Percentiles rank a stretch among this genome's conserved stretches.
Evolutionary conservation across 1,284 basidiomycete genomes (phyloP).

Genomic region (Meira nashicola): DNA sequence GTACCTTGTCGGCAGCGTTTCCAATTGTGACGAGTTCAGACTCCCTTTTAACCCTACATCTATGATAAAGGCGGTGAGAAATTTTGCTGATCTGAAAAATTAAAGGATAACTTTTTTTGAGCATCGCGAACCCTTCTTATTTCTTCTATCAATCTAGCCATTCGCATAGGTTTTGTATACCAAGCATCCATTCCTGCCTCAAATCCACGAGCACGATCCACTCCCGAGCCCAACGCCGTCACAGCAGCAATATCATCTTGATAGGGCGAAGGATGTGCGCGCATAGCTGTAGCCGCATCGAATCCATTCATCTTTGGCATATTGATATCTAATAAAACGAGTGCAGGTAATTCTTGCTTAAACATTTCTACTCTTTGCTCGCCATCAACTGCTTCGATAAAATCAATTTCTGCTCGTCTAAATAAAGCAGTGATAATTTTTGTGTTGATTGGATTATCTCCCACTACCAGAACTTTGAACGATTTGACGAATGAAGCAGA

Average conservation of each 20-base stretch:
- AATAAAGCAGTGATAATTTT: constrained; percentile 33
- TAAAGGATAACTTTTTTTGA: too few species aligned
- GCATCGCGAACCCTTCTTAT: not conserved
- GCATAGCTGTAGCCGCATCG: constrained; percentile 32
- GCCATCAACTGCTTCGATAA: constrained; percentile 33
- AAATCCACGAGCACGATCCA: constrained; percentile 27
- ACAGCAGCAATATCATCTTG: constrained; percentile 42
- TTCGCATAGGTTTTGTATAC: constrained; percentile 35
- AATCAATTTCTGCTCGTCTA: constrained; percentile 26
- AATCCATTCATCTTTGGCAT: constrained; percentile 46
- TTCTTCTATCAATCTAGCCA: not conserved
- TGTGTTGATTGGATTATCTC: constrained; percentile 44
- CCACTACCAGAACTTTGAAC: constrained; percentile 37
- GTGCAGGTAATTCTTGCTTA: constrained; percentile 17
- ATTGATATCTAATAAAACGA: constrained; percentile 44
- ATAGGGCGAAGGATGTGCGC: too few species aligned
- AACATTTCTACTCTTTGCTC: constrained; percentile 31
- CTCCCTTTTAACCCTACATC: too few species aligned
- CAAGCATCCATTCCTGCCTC: constrained; percentile 36
- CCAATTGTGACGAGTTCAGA: too few species aligned
- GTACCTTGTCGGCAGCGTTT: too few species aligned
- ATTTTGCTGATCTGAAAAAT: too few species aligned
- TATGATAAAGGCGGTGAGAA: too few species aligned
- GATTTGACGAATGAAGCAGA: too few species aligned
- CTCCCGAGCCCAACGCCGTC: constrained; percentile 33